Base-by-base conservation (phyloP, 2,329 filamentous ascomycete species). In the Neopestalotiopsis clavispora region DNA sequence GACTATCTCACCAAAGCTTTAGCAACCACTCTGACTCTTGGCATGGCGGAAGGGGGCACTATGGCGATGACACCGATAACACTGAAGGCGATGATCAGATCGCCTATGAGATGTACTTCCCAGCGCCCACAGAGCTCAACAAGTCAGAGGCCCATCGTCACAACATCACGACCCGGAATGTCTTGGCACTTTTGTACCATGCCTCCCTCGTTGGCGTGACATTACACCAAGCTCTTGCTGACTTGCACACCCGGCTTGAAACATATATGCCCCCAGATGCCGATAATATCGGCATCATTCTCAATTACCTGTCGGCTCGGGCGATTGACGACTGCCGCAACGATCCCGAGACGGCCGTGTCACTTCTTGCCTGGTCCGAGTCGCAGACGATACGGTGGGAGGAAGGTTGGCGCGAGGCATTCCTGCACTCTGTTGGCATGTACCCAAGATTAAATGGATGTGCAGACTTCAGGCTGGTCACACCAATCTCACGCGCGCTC, bases 381-480 rank as follows among this genome's bases (percentile, higher is more conserved):
- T 83, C 83, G n/a, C 82, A 85, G 2, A 84, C 82, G 20, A 86
- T 92, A 9, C 84, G 84, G 4, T 92, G 90, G 89, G 85, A 89
- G 59, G 87, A 90, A 71, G 90, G 90, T 1, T 94, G 90, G 84
- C 84, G 87, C 17, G 91, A 93, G 76, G 85, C 86, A 32, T 94
- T 92, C 73, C 82, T 89, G 6, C 91, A 94, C 75, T 88, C 88
- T 71, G 87, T 86, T 3, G 91, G 91, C 32, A 89, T 92, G 85
- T 90, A 86, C 75, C 82, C 76, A 59, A 81, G 79, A 30, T 77
- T 90, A n/a, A 86, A 89, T 70, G 72, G 73, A 4, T 84, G 82
- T 28, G 79, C 84, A 12, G 90, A 91, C 72, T 92, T 87, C 77
- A 84, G 83, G 68, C 79, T 82, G 61, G 78, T 92, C 30, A 89